Evolutionary conservation across 352 stramenopile genomes (phyloP).

Genomic region (Globisporangium middletonii): DNA sequence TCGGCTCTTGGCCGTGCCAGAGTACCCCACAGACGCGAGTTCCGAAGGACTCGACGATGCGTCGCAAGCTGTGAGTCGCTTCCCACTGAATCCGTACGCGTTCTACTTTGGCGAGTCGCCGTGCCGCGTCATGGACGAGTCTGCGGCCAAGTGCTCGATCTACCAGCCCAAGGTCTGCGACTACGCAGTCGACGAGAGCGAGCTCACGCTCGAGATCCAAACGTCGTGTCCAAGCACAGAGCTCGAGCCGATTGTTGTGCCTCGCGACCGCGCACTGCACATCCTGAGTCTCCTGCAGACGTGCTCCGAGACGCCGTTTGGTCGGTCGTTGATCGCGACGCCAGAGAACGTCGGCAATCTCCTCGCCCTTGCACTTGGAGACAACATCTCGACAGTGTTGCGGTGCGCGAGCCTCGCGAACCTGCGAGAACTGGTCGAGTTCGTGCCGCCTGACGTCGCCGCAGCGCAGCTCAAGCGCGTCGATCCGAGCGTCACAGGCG

Average conservation of each 20-base stretch:
- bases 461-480: conserved; percentile 27
- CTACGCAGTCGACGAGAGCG: conserved; percentile 40
- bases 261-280: conserved; percentile 55
- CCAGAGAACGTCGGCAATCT: conserved; percentile 58
- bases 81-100: conserved; percentile 44
- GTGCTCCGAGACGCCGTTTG: conserved; percentile 49
- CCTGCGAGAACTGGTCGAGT: conserved; percentile 34
- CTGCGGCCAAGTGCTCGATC: conserved; percentile 55
- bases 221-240: conserved; percentile 28
- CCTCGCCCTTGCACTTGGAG: conserved; percentile 49
- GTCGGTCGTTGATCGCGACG: conserved; percentile 42
- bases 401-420: conserved; percentile 38
- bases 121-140: conserved; percentile 33
- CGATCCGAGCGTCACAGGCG: conserved; percentile 11
- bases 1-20: conserved; percentile 43
- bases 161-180: conserved; percentile 47
- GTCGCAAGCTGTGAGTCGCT: neutral
- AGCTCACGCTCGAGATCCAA: conserved; percentile 49
- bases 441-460: conserved; percentile 28
- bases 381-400: conserved; percentile 38
- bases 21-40: conserved; percentile 21
- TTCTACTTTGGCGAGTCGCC: conserved; percentile 71
- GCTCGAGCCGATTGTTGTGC: conserved; percentile 16
- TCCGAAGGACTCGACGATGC: neutral
- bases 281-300: conserved; percentile 58